phyloP scores from a whole-genome alignment of 2,329 filamentous ascomycete species.

The Penicillium sp. region DNA sequence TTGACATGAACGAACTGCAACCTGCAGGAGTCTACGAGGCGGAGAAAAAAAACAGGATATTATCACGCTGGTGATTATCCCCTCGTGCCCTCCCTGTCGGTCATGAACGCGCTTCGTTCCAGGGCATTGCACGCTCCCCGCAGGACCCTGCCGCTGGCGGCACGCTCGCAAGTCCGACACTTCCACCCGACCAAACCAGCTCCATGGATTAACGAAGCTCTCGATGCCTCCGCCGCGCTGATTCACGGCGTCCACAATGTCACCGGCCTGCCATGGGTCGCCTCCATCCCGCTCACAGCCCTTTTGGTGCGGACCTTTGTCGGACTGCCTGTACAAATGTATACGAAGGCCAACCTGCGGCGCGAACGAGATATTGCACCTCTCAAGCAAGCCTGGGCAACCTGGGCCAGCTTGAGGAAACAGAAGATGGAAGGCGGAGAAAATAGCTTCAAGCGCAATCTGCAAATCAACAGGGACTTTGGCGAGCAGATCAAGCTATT shows the following conservation, averaged over 20 bases:
- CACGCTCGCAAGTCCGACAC: conserved; percentile 39
- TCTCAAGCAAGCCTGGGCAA: conserved; percentile 42
- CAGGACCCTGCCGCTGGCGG: conserved; percentile 2
- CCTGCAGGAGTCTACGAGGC: not conserved
- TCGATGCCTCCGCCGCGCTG: conserved; percentile 49
- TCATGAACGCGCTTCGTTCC: conserved; percentile 19
- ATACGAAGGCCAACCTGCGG: conserved; percentile 41
- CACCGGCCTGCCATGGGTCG: conserved; percentile 56
- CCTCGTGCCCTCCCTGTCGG: not conserved
- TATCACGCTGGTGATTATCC: not conserved
- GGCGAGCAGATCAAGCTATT: conserved; percentile 23
- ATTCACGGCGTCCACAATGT: conserved; percentile 54
- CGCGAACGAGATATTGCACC: conserved; percentile 50
- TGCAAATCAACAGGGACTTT: not conserved
- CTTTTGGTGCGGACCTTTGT: conserved; percentile 53
- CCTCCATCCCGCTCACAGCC: conserved; percentile 58
- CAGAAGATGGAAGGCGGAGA: not conserved
- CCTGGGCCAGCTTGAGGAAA: not conserved
- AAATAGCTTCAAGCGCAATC: too few relatives aligned
- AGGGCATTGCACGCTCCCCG: conserved; percentile 5
- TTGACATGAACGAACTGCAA: not conserved
- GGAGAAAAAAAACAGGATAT: not conserved
- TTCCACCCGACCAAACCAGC: conserved; percentile 54
- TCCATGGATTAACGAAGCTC: conserved; percentile 46
- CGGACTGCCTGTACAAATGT: conserved; percentile 52